phyloP scores from a whole-genome alignment of 2,329 filamentous ascomycete species.

The Sporothrix protearum region DNA sequence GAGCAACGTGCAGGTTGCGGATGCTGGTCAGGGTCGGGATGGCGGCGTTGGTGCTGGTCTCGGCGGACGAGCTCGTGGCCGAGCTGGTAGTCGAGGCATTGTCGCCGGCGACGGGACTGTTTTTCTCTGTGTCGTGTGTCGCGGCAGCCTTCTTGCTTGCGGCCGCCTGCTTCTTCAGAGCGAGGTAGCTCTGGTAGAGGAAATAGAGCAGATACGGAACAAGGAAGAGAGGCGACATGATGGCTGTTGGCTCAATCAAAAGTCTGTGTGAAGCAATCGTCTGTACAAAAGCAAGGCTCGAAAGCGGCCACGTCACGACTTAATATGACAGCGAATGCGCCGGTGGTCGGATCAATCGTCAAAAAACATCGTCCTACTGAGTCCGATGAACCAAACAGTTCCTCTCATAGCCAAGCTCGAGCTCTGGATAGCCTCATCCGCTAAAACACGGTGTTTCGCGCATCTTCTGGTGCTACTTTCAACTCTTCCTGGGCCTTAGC shows the following conservation, averaged over 20 bases:
- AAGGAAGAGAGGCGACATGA: constrained; percentile 15
- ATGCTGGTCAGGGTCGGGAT: neutral
- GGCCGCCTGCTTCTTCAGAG: neutral
- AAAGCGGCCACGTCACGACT: neutral
- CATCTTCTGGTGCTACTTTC: neutral
- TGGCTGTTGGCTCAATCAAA: neutral
- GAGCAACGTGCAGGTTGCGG: constrained; percentile 2
- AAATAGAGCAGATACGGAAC: constrained; percentile 11
- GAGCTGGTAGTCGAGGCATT: neutral
- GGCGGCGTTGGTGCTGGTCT: neutral
- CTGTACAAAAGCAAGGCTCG: neutral
- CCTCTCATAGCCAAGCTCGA: neutral
- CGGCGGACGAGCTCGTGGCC: neutral
- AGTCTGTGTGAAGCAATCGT: neutral
- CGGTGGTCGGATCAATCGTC: neutral
- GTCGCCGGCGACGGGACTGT: neutral
- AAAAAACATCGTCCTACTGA: neutral
- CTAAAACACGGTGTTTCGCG: neutral
- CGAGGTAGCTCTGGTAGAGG: constrained; percentile 4
- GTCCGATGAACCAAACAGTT: neutral
- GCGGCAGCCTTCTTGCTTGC: neutral
- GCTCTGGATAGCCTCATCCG: neutral
- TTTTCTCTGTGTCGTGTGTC: neutral
- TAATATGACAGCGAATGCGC: neutral
- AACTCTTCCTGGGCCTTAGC: neutral